Percentiles rank a stretch among this genome's conserved stretches.
Conservation (phyloP, 2,329 filamentous ascomycete genomes). For the Acarospora socialis region DNA sequence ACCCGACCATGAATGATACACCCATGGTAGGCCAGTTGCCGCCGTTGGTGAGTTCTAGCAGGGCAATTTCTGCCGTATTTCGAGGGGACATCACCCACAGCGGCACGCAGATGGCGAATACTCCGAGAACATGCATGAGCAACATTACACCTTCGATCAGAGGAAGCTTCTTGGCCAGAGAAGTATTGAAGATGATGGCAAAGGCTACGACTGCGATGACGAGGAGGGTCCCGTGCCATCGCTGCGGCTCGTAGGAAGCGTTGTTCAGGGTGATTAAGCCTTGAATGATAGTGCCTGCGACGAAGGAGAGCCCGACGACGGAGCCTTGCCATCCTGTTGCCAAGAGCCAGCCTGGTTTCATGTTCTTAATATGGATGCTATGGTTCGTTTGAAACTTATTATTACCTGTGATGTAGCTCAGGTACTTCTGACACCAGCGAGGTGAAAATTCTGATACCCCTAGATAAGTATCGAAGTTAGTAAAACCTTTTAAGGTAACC, state of each 20-base stretch:
- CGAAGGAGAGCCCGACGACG: constrained; percentile 16
- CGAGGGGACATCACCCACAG: constrained; percentile 29
- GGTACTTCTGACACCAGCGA: neutral
- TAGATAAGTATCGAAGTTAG: too few species aligned
- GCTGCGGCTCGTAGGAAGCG: constrained; percentile 16
- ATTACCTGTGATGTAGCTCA: neutral
- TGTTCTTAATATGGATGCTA: too few species aligned
- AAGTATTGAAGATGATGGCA: constrained; percentile 20
- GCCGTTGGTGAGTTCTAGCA: constrained; percentile 27
- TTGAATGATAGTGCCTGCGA: constrained; percentile 22
- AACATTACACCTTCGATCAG: constrained; percentile 27
- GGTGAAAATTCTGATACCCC: constrained; percentile 1
- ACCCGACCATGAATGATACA: constrained; percentile 26
- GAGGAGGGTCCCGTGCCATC: constrained; percentile 21
- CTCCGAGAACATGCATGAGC: constrained; percentile 28
- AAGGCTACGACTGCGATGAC: constrained; percentile 16
- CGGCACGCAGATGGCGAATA: constrained; percentile 30
- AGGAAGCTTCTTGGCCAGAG: constrained; percentile 18
- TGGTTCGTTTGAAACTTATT: too few species aligned
- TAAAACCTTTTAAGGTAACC: too few species aligned
- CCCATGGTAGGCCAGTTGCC: constrained; percentile 27
- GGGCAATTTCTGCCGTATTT: constrained; percentile 25
- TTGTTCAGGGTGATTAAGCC: constrained; percentile 21
- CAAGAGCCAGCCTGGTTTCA: constrained; percentile 8
- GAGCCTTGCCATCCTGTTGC: constrained; percentile 11